These are phyloP conservation scores for Marchantia paleacea DNA, from an alignment of 225 moss, liverwort and hornwort species.

Conservation along the genomic window DNA sequence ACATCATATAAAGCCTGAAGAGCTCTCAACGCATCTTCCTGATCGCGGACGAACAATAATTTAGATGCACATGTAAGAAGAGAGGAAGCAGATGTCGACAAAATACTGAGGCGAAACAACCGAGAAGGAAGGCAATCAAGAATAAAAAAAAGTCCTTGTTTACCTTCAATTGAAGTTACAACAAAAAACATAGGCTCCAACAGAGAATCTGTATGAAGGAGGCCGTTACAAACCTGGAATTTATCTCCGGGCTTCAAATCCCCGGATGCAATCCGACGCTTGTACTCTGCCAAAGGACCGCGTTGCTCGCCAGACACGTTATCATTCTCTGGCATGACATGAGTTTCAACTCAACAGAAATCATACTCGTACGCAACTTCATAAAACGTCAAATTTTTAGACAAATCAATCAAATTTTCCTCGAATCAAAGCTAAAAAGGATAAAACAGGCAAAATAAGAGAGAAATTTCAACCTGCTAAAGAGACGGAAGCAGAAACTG, in stretches of 20 bases:
- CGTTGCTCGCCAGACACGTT: constrained; percentile 15
- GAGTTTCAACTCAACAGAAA: not conserved
- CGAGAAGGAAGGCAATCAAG: no score
- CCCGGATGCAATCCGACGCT: constrained; percentile 62
- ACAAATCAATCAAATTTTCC: not conserved
- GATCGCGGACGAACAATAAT: not conserved
- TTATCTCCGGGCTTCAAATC: constrained; percentile 71
- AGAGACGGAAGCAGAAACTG: constrained; percentile 20
- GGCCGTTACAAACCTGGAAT: constrained; percentile 44
- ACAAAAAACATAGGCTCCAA: not conserved
- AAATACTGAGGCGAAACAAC: not conserved
- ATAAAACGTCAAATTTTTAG: not conserved
- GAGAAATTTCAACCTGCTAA: constrained; percentile 14
- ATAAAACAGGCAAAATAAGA: not conserved
- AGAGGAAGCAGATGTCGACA: not conserved
- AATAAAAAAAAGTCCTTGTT: not conserved
- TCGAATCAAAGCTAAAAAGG: not conserved
- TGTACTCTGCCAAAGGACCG: constrained; percentile 69
- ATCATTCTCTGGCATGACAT: constrained; percentile 21
- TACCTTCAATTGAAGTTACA: not conserved
- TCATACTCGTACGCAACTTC: not conserved
- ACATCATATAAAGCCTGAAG: constrained; percentile 42
- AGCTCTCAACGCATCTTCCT: constrained; percentile 44
- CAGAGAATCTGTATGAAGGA: not conserved
- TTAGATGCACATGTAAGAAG: not conserved